Evolutionary conservation across 805 yeast genomes (phyloP), one percentile per base, ranked within the genome.

Genomic region (Pichia californica): DNA sequence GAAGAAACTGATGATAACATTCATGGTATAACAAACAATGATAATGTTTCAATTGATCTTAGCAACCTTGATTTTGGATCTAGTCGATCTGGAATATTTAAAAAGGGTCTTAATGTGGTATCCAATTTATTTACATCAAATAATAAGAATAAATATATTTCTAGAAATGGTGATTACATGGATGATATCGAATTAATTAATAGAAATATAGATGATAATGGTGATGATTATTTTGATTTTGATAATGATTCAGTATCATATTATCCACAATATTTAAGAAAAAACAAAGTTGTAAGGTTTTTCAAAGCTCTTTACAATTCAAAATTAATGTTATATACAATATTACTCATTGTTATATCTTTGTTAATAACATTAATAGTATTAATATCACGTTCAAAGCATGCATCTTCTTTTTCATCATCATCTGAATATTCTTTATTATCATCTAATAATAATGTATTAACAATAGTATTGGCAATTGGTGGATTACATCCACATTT

Each of bases 401-500:
- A 37, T 11, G 20, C 28, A 18, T 33, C 32, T 19, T 5, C 31
- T n/a, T 8, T 13, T 29, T 15, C 26, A 27, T 6, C 30, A 16
- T 28, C 26, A 35, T 14, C 25, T 23, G 14, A 31, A 18, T 31
- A 28, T 15, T 33, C 38, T 19, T 11, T 34, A 14, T 11, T 9
- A 31, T 18, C 36, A 37, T 21, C 34, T n/a, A n/a, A n/a, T n/a
- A n/a, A n/a, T n/a, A n/a, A n/a, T n/a, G n/a, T n/a, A n/a, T n/a
- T 34, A 8, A 89, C 96, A 2, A 64, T 89, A 2, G 58, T 88
- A 36, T 69, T 89, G 2, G 87, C 96, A 0, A 61, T 91, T 25
- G 96, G 87, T 59, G 96, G 96, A 9, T 83, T 89, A 60, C 95
- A 89, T 56, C 97, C 97, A 3, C 91, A 86, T 55, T 84, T 88